Evolutionary conservation across 2,329 filamentous ascomycete species (phyloP).

Genomic region (Aspergillus sp.): DNA sequence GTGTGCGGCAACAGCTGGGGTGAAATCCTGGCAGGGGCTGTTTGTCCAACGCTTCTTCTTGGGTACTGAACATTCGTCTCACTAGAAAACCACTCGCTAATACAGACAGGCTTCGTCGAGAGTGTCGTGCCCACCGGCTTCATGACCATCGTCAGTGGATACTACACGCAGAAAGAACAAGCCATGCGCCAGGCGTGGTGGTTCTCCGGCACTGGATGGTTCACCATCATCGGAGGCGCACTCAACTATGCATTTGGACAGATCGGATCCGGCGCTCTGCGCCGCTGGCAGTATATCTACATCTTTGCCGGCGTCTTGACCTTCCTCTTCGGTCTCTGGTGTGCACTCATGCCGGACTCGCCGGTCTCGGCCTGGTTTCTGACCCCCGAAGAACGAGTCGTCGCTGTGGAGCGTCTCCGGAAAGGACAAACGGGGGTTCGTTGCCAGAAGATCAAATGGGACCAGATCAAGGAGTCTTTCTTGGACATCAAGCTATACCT

Average conservation of each 20-base stretch:
- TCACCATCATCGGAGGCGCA: constrained; percentile 62
- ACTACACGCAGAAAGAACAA: constrained; percentile 67
- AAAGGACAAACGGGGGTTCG: constrained; percentile 63
- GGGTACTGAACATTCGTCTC: no score
- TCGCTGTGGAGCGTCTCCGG: constrained; percentile 63
- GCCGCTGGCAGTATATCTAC: constrained; percentile 70
- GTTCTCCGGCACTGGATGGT: constrained; percentile 59
- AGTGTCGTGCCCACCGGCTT: constrained; percentile 65
- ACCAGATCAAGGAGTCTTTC: constrained; percentile 59
- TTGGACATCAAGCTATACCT: constrained; percentile 64
- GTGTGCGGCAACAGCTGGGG: constrained; percentile 68
- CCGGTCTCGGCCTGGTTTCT: constrained; percentile 70
- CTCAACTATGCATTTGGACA: constrained; percentile 69
- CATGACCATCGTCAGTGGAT: constrained; percentile 62
- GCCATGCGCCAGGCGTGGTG: constrained; percentile 65
- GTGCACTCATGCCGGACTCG: constrained; percentile 65
- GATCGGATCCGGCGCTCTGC: constrained; percentile 54
- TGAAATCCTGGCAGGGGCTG: constrained; percentile 62
- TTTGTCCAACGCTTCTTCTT: constrained; percentile 66
- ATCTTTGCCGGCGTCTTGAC: constrained; percentile 64
- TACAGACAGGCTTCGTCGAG: constrained; percentile 53
- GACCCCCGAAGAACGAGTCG: constrained; percentile 59
- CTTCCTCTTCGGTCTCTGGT: constrained; percentile 63
- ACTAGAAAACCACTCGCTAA: neutral
- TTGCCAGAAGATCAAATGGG: constrained; percentile 59